Percentiles rank a stretch among this genome's conserved stretches.
Conservation (phyloP, 352 stramenopile genomes). For the Pythium dissimile region DNA sequence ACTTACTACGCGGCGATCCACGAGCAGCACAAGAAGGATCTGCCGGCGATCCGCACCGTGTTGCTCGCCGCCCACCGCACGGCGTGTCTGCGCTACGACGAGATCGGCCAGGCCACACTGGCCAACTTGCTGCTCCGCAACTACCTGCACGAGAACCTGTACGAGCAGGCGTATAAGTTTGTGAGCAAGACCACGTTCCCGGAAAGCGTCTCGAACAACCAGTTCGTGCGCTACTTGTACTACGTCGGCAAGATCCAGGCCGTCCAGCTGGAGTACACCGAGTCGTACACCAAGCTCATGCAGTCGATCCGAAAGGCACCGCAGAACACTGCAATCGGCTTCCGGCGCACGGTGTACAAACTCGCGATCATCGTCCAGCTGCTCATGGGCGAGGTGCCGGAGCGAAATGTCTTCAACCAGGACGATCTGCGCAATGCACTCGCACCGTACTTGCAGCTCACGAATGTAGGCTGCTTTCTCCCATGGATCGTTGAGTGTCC, state of each 20-base stretch:
- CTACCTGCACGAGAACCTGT: conserved; percentile 87
- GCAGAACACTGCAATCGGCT: conserved; percentile 94
- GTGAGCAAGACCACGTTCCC: conserved; percentile 88
- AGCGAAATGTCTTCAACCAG: conserved; percentile 93
- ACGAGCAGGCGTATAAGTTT: conserved; percentile 93
- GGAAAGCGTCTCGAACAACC: conserved; percentile 96
- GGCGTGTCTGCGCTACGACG: conserved; percentile 85
- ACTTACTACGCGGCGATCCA: conserved; percentile 76
- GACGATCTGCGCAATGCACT: conserved; percentile 88
- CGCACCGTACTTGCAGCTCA: conserved; percentile 94
- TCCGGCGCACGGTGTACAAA: conserved; percentile 95
- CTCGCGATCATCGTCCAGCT: conserved; percentile 96
- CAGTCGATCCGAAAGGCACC: conserved; percentile 97
- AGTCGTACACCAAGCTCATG: conserved; percentile 94
- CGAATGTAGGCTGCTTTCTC: conserved; percentile 62
- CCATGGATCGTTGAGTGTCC: no score
- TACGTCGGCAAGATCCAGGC: conserved; percentile 96
- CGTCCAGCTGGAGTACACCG: conserved; percentile 97
- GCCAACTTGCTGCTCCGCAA: conserved; percentile 91
- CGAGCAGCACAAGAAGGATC: conserved; percentile 58
- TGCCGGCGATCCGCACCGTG: conserved; percentile 56
- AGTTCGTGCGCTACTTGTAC: conserved; percentile 98
- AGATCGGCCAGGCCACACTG: conserved; percentile 88
- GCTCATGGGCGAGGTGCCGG: conserved; percentile 97
- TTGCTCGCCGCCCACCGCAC: conserved; percentile 85